phyloP scores from a whole-genome alignment of 352 stramenopile genomes.

The Globisporangium nodosum region DNA sequence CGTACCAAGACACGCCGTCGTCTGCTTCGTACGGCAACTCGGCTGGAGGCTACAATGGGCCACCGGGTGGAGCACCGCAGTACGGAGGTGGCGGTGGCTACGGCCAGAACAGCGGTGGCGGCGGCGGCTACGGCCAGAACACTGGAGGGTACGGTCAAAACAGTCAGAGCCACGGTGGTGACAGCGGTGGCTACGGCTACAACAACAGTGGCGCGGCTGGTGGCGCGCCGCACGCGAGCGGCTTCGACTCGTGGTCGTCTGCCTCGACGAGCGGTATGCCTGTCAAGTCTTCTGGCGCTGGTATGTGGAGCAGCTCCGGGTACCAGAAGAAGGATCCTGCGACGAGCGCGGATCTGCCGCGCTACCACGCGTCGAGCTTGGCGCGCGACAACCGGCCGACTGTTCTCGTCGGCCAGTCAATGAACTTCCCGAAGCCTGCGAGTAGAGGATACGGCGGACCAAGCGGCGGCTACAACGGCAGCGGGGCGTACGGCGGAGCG shows the following conservation, averaged over 20 bases:
- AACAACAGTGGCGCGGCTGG: conserved; percentile 8
- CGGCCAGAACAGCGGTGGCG: conserved; percentile 5
- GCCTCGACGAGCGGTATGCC: conserved; percentile 20
- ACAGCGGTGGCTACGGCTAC: conserved; percentile 20
- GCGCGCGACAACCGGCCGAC: conserved; percentile 80
- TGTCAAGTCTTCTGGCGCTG: conserved; percentile 34
- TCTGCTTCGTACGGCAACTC: conserved; percentile 18
- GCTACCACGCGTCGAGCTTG: conserved; percentile 35
- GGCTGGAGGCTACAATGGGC: conserved; percentile 15
- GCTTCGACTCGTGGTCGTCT: conserved; percentile 56
- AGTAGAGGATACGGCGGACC: conserved; percentile 26
- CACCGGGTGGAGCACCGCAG: conserved; percentile 5
- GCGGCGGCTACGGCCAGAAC: conserved; percentile 16
- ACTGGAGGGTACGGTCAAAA: conserved; percentile 16
- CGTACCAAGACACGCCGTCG: conserved; percentile 53
- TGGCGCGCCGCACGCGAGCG: conserved; percentile 17
- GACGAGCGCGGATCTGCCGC: conserved; percentile 23
- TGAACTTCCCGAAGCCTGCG: conserved; percentile 68
- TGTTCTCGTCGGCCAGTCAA: conserved; percentile 70
- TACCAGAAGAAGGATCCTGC: conserved; percentile 72
- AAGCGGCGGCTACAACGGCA: conserved; percentile 36
- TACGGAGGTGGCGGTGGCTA: conserved; percentile 12
- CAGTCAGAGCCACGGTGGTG: conserved; percentile 3
- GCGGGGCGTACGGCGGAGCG: conserved; percentile 6
- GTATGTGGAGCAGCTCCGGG: conserved; percentile 75